Evolutionary conservation across 2,329 filamentous ascomycete genomes (phyloP).

Genomic region (Hymenoscyphus salicellus): DNA sequence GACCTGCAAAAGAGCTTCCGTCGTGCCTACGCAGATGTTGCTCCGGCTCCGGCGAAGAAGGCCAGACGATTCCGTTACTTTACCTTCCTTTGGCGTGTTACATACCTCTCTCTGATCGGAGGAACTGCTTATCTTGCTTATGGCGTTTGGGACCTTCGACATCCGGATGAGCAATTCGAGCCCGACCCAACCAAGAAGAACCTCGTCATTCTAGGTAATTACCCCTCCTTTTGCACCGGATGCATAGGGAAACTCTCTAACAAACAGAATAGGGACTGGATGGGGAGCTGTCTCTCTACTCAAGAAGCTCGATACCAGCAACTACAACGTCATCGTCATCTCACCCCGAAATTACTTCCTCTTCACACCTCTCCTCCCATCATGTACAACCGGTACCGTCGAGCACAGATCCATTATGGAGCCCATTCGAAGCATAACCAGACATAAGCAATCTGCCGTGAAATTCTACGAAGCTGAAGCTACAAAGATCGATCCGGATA

Average conservation of each 20-base stretch:
- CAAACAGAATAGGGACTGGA: constrained; percentile 67
- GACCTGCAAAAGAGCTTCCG: constrained; percentile 41
- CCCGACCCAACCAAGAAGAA: constrained; percentile 94
- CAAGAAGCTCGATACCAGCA: constrained; percentile 97
- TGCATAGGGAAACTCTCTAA: constrained; percentile 17
- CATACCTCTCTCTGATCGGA: constrained; percentile 70
- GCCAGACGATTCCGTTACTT: constrained; percentile 64
- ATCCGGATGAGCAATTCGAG: constrained; percentile 74
- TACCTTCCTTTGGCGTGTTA: constrained; percentile 78
- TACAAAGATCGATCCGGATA: constrained; percentile 89
- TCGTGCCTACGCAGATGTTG: constrained; percentile 42
- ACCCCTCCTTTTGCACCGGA: not conserved
- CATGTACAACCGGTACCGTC: constrained; percentile 94
- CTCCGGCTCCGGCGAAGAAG: constrained; percentile 45
- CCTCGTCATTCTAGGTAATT: constrained; percentile 83
- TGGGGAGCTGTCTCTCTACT: constrained; percentile 95
- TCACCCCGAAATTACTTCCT: constrained; percentile 99
- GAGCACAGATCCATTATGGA: constrained; percentile 99
- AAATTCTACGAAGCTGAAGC: constrained; percentile 98
- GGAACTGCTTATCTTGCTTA: constrained; percentile 72
- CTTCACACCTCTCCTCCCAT: constrained; percentile 94
- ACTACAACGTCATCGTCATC: constrained; percentile 98
- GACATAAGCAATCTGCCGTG: constrained; percentile 88
- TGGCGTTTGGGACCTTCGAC: constrained; percentile 75
- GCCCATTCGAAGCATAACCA: constrained; percentile 91